A percentile compares a stretch with the other conserved stretches of the same genome.
Conservation (phyloP, 352 stramenopile genomes). For the Phytopythium vexans region DNA sequence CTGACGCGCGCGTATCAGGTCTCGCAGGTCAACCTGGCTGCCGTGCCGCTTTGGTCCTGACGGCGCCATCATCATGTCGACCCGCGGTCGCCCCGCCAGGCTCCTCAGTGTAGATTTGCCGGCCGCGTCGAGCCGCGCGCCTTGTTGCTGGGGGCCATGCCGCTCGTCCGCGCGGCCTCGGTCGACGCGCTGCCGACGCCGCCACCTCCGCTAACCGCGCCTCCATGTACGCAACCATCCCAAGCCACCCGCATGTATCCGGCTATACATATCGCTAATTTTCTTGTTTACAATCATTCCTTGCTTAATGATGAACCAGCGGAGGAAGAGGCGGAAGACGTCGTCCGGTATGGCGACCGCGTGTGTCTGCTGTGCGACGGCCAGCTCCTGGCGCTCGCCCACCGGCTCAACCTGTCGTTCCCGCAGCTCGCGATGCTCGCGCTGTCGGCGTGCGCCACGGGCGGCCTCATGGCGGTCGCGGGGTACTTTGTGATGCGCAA, state of each 20-base stretch:
- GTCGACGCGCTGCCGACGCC: neutral
- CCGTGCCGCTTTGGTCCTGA: too few relatives aligned
- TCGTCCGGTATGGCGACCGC: constrained; percentile 75
- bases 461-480: constrained; percentile 59
- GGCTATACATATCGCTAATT: neutral
- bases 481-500: constrained; percentile 72
- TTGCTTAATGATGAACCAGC: neutral
- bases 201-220: neutral
- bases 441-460: constrained; percentile 43
- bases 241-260: neutral
- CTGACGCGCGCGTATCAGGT: too few relatives aligned
- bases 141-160: neutral
- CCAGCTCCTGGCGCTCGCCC: constrained; percentile 61
- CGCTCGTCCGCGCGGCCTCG: neutral
- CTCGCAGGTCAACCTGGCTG: too few relatives aligned
- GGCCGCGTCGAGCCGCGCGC: neutral
- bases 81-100: too few relatives aligned
- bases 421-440: constrained; percentile 64
- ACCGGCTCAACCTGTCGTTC: constrained; percentile 78
- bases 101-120: neutral
- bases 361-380: constrained; percentile 72
- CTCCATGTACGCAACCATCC: neutral
- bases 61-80: too few relatives aligned
- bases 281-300: too few relatives aligned
- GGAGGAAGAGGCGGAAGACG: constrained; percentile 36